Conservation (phyloP, 2,329 filamentous ascomycete genomes). For the Pseudomassariella vexata region DNA sequence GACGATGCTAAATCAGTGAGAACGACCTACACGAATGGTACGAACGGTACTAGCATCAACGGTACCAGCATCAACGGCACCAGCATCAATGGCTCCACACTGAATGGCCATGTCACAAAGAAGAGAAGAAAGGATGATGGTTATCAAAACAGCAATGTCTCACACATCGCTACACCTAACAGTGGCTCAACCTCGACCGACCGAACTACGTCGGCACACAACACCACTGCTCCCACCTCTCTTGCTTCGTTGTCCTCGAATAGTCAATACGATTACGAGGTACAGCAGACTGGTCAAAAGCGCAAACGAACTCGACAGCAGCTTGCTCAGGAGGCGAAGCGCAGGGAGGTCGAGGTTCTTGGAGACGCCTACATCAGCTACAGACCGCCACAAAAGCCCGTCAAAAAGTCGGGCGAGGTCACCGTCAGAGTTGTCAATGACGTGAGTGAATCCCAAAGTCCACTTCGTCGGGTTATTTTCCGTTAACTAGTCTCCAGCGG, state of each 20-base stretch:
- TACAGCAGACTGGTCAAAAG: slow-evolving; percentile 72
- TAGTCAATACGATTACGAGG: slow-evolving; percentile 61
- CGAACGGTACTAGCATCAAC: slow-evolving; percentile 21
- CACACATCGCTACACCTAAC: slow-evolving; percentile 66
- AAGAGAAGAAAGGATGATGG: slow-evolving; percentile 69
- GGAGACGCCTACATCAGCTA: slow-evolving; percentile 73
- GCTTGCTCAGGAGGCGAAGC: slow-evolving; percentile 74
- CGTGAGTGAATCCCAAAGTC: slow-evolving; percentile 39
- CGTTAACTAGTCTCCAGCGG: slow-evolving; percentile 12
- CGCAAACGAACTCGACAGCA: slow-evolving; percentile 78
- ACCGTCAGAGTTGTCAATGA: slow-evolving; percentile 56
- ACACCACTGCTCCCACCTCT: slow-evolving; percentile 87
- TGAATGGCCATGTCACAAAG: slow-evolving; percentile 54
- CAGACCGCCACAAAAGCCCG: slow-evolving; percentile 78
- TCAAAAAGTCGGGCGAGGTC: slow-evolving; percentile 84
- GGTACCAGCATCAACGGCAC: slow-evolving; percentile 25
- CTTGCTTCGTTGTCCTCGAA: slow-evolving; percentile 63
- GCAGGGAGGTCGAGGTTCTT: slow-evolving; percentile 65
- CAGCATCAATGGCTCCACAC: slow-evolving; percentile 23
- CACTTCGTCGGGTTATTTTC: slow-evolving; percentile 2
- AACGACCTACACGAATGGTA: slow-evolving; percentile 29
- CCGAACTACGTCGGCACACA: slow-evolving; percentile 71
- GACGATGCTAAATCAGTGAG: slow-evolving; percentile 30
- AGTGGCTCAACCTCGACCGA: slow-evolving; percentile 76
- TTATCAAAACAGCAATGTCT: slow-evolving; percentile 64